A percentile compares a stretch with the other conserved stretches of the same genome.
Conservation (phyloP, 306 rosid species). For the Dalbergia oliveri region DNA sequence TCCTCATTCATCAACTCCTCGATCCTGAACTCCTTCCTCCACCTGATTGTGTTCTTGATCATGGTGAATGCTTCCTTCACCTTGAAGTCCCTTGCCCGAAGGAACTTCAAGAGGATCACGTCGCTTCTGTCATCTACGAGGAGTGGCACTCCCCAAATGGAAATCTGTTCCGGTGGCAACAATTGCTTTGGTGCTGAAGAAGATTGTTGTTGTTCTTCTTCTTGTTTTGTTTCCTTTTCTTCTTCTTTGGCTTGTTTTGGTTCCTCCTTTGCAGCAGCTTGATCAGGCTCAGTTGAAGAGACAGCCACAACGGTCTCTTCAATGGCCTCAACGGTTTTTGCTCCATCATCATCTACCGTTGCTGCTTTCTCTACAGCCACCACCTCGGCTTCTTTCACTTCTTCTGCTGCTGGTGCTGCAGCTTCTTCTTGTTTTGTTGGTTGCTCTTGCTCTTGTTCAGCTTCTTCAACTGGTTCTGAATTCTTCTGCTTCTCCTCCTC, state of each 20-base stretch:
- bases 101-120: conserved; percentile 73
- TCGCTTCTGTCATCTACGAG: conserved; percentile 67
- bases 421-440: conserved; percentile 24
- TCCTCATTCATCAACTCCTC: conserved; percentile 62
- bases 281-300: conserved; percentile 28
- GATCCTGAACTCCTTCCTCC: conserved; percentile 71
- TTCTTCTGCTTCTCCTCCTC: conserved; percentile 6
- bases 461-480: conserved; percentile 12
- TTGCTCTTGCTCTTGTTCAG: conserved; percentile 9
- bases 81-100: conserved; percentile 76
- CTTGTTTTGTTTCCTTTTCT: conserved; percentile 14
- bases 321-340: conserved; percentile 73
- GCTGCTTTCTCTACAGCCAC: conserved; percentile 36
- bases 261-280: not conserved
- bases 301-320: conserved; percentile 69
- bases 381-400: conserved; percentile 45
- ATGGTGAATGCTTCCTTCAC: conserved; percentile 70
- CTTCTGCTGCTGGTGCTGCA: not conserved
- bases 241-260: conserved; percentile 45
- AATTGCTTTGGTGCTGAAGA: not conserved
- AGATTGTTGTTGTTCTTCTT: not conserved
- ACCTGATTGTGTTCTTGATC: conserved; percentile 72
- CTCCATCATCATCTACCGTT: conserved; percentile 60
- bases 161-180: conserved; percentile 53
- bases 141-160: conserved; percentile 72